Conservation (phyloP, 345 rosid genomes). For the Carallia brachiata region DNA sequence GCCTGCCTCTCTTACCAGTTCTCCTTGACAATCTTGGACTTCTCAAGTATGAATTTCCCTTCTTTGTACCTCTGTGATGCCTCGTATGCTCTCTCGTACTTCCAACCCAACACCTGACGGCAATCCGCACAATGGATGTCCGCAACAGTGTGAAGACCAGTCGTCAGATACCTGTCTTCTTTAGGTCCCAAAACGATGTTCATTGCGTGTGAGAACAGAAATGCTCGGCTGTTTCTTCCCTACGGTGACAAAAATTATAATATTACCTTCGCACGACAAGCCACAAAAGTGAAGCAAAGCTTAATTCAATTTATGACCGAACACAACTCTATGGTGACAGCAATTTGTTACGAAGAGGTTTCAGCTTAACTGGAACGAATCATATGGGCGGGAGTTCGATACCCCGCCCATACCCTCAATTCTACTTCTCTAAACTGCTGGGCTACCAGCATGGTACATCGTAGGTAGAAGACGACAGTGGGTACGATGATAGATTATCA, state of each 20-base stretch:
- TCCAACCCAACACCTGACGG: constrained; percentile 26
- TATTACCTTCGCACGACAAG: too few species aligned
- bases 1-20: constrained; percentile 13
- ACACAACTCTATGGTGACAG: too few species aligned
- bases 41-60: constrained; percentile 29
- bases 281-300: too few species aligned
- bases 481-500: background rate
- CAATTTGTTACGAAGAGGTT: too few species aligned
- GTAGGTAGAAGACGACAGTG: too few species aligned
- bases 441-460: too few species aligned
- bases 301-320: too few species aligned
- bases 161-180: constrained; percentile 25
- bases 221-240: constrained; percentile 30
- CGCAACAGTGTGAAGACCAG: constrained; percentile 31
- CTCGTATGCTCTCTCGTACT: constrained; percentile 27
- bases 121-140: constrained; percentile 25
- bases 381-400: too few species aligned
- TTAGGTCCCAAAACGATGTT: constrained; percentile 21
- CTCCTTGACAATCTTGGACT: constrained; percentile 24
- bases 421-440: too few species aligned
- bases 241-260: background rate
- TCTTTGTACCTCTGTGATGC: constrained; percentile 28
- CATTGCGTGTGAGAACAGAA: constrained; percentile 31
- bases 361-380: too few species aligned
- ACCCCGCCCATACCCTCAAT: too few species aligned